Conservation (phyloP, 805 yeast genomes). For the Nakazawaea populi region DNA sequence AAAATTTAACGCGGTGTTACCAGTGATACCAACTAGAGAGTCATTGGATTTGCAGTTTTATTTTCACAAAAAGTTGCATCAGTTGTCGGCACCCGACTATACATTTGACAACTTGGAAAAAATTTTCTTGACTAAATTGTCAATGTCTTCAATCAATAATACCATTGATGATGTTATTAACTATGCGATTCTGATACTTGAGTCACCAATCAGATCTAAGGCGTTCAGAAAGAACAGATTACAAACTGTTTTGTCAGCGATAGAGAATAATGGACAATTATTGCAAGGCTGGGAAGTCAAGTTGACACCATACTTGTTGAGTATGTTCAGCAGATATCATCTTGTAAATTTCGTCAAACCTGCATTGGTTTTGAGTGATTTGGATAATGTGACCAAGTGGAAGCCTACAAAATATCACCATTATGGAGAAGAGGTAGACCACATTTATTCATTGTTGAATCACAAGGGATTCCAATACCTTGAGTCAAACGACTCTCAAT, state of each 20-base stretch:
- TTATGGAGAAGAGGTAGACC: background rate
- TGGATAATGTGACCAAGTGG: background rate
- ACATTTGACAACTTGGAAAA: constrained; percentile 21
- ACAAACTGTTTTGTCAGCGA: background rate
- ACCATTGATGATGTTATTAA: constrained; percentile 25
- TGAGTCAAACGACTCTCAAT: background rate
- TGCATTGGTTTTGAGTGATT: background rate
- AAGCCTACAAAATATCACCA: background rate
- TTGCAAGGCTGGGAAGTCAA: constrained; percentile 6
- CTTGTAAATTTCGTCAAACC: constrained; percentile 4
- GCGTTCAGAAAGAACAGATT: background rate
- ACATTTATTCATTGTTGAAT: constrained; percentile 1
- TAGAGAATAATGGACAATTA: background rate
- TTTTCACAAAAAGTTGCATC: constrained; percentile 25
- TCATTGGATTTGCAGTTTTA: constrained; percentile 13
- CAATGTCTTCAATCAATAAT: background rate
- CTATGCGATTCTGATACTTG: constrained; percentile 29
- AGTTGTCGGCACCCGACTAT: constrained; percentile 20
- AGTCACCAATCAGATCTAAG: constrained; percentile 12
- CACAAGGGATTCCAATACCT: background rate
- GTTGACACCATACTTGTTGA: constrained; percentile 3
- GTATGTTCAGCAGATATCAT: background rate
- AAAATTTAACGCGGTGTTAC: background rate
- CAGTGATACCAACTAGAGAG: background rate
- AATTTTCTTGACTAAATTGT: constrained; percentile 21